phyloP scores from a whole-genome alignment of 2,329 filamentous ascomycete genomes.

The Neofusicoccum umdonicola region DNA sequence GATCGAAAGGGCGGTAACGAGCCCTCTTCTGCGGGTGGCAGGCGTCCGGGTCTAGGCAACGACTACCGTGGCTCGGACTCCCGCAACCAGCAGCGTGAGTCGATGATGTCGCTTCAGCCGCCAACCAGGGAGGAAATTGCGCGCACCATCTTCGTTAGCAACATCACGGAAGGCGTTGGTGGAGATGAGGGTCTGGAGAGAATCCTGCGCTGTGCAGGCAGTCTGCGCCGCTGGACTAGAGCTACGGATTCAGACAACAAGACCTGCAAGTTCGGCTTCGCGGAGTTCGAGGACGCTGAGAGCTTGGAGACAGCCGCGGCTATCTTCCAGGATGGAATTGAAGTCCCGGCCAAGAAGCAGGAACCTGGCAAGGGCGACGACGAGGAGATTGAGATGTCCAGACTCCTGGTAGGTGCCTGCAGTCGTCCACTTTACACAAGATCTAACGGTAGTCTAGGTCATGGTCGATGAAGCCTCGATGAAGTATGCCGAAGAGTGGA shows the following conservation, averaged over 20 bases:
- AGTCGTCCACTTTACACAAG: neutral
- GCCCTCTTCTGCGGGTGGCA: slow-evolving; percentile 27
- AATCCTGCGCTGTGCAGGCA: slow-evolving; percentile 74
- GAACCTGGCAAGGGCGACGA: slow-evolving; percentile 41
- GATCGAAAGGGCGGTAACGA: slow-evolving; percentile 47
- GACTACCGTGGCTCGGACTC: slow-evolving; percentile 58
- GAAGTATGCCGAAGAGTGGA: slow-evolving; percentile 82
- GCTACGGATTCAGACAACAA: slow-evolving; percentile 76
- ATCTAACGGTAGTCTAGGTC: slow-evolving; percentile 40
- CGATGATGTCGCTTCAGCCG: slow-evolving; percentile 70
- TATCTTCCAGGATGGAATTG: slow-evolving; percentile 70
- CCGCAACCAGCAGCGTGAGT: slow-evolving; percentile 66
- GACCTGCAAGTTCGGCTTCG: slow-evolving; percentile 87
- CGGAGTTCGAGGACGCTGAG: slow-evolving; percentile 89
- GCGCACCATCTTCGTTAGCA: slow-evolving; percentile 84
- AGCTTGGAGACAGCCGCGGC: slow-evolving; percentile 83
- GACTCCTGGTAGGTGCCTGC: slow-evolving; percentile 56
- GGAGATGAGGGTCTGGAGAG: slow-evolving; percentile 77
- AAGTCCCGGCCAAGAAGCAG: slow-evolving; percentile 79
- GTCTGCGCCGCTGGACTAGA: slow-evolving; percentile 80
- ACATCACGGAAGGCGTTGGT: slow-evolving; percentile 74
- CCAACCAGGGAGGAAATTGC: slow-evolving; percentile 88
- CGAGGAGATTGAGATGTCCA: slow-evolving; percentile 63
- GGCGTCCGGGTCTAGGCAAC: slow-evolving; percentile 57
- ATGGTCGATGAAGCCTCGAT: slow-evolving; percentile 78